Percentiles rank a stretch among this genome's conserved stretches.
phyloP scores from a whole-genome alignment of 2,329 filamentous ascomycete genomes.

The Clarireedia monteithiana region DNA sequence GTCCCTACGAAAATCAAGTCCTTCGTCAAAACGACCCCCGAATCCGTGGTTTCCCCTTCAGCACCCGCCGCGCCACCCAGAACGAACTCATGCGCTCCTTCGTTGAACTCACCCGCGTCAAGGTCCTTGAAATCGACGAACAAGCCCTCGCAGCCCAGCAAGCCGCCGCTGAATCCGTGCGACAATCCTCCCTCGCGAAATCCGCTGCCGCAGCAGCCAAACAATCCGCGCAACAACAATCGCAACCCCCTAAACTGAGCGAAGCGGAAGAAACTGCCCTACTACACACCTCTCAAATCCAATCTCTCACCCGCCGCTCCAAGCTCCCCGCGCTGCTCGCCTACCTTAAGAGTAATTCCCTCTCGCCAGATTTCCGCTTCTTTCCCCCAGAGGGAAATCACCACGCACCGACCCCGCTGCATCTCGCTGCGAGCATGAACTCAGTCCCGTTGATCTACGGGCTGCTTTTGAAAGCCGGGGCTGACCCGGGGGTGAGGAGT shows the following conservation, averaged over 20 bases:
- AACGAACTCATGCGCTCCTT: constrained; percentile 92
- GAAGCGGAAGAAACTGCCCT: constrained; percentile 78
- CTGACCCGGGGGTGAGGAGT: constrained; percentile 65
- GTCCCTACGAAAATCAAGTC: constrained; percentile 83
- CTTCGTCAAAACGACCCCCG: constrained; percentile 71
- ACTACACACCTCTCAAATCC: constrained; percentile 82
- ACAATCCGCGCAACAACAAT: constrained; percentile 40
- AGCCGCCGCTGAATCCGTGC: constrained; percentile 38
- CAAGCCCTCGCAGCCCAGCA: constrained; percentile 45
- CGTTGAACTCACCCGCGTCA: constrained; percentile 85
- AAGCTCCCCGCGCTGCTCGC: constrained; percentile 81
- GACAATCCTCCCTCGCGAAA: constrained; percentile 34
- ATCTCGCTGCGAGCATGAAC: constrained; percentile 78
- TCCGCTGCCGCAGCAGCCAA: constrained; percentile 30
- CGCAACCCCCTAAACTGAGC: constrained; percentile 49
- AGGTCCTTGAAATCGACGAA: constrained; percentile 72
- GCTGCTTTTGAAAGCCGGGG: constrained; percentile 64
- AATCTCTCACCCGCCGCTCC: constrained; percentile 78
- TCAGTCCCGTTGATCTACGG: constrained; percentile 69
- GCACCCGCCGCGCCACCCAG: constrained; percentile 82
- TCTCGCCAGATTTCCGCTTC: constrained; percentile 68
- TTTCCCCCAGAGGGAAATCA: constrained; percentile 62
- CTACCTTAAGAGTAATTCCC: constrained; percentile 70
- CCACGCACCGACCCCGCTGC: constrained; percentile 72
- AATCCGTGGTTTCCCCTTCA: constrained; percentile 86